Evolutionary conservation across 345 rosid genomes (phyloP).

Genomic region (Eucalyptus decipiens): DNA sequence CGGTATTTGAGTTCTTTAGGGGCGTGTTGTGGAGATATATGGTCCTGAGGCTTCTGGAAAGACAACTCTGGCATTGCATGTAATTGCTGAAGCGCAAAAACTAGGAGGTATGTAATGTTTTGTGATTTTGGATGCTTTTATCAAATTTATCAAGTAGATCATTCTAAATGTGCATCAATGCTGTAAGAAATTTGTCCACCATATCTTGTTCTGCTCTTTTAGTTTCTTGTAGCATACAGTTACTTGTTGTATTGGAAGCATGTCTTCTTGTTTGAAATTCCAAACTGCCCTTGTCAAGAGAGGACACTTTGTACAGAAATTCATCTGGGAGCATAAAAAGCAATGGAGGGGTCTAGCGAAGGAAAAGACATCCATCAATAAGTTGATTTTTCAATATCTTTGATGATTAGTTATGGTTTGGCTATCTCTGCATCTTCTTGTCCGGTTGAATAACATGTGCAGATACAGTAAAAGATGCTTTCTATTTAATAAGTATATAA

Average conservation of each 20-base stretch:
- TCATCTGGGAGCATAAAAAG: background rate
- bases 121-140: background rate
- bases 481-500: background rate
- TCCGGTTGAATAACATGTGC: background rate
- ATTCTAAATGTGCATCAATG: background rate
- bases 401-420: background rate
- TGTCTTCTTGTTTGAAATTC: background rate
- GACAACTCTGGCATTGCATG: slow-evolving; percentile 94
- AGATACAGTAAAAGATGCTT: background rate
- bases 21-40: slow-evolving; percentile 94
- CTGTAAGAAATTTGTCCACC: background rate
- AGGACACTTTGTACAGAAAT: background rate
- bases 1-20: slow-evolving; percentile 24
- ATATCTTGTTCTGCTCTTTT: background rate
- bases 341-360: background rate
- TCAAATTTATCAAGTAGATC: background rate
- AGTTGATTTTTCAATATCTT: background rate
- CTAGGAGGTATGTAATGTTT: slow-evolving; percentile 60
- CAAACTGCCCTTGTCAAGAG: background rate
- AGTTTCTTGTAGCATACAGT: background rate
- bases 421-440: background rate
- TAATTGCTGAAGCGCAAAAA: slow-evolving; percentile 95
- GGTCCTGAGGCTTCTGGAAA: slow-evolving; percentile 99
- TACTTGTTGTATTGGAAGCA: background rate
- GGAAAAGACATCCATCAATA: background rate